Percentiles rank a stretch among this genome's conserved stretches.
phyloP scores from a whole-genome alignment of 495 filamentous ascomycete genomes.

The Hypoxylon perforatum region DNA sequence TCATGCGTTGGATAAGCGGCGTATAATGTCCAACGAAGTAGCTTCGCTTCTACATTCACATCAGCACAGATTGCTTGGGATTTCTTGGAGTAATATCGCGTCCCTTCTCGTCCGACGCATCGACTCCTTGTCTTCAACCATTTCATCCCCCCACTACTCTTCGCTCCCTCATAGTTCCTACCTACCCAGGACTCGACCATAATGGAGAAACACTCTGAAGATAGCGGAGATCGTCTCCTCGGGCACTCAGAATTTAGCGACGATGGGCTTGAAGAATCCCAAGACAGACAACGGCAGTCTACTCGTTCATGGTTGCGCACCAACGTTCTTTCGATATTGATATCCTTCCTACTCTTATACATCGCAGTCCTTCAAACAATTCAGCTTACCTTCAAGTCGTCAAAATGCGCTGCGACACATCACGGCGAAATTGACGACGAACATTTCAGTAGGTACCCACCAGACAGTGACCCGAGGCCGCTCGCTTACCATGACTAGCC shows the following conservation, averaged over 20 bases:
- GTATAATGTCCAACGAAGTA: background rate
- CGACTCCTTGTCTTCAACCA: background rate
- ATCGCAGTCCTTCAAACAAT: slow-evolving; percentile 12
- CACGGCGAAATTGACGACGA: background rate
- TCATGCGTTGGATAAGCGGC: background rate
- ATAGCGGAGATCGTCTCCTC: slow-evolving; percentile 8
- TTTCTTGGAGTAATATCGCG: background rate
- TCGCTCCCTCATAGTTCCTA: background rate
- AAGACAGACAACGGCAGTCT: background rate
- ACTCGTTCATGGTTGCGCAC: slow-evolving; percentile 3
- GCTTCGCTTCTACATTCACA: background rate
- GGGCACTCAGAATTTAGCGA: slow-evolving; percentile 1
- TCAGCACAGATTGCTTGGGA: background rate
- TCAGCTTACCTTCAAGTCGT: background rate
- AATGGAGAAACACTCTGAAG: slow-evolving; percentile 17
- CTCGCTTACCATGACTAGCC: slow-evolving; percentile 7
- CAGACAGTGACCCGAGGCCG: background rate
- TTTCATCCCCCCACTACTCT: background rate
- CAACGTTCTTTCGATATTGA: background rate
- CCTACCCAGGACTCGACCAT: background rate
- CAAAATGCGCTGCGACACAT: background rate
- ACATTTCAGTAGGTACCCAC: background rate
- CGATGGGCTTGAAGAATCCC: background rate
- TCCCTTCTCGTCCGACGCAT: background rate
- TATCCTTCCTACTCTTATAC: slow-evolving; percentile 1